Base-by-base conservation (phyloP, 768 basidiomycete species). In the Suillus subalutaceus region DNA sequence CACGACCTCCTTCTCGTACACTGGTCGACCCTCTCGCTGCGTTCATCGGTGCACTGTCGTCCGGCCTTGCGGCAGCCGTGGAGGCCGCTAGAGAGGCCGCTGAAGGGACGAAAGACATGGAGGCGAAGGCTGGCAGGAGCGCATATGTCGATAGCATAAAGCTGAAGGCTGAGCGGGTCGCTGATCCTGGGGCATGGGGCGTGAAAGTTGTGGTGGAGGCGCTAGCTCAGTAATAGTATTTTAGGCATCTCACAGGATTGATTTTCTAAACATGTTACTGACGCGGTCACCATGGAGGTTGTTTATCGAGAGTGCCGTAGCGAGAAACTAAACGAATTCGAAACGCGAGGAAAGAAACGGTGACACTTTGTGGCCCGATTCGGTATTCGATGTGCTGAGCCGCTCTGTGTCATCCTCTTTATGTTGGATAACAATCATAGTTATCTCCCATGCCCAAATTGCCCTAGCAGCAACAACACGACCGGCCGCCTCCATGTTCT, bases 171-270 rank as follows among this genome's bases (percentile, higher is more conserved):
- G 82, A 90, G 75, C 82, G 79, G 46, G 83, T 93, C 26, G 79
- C 94, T 2, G 95, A 98, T 79, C 94, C 95, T 0, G 96, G 96
- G 44, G 96, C 96, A 38, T 94, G 94, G 92, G 94, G 94, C 55
- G 87, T 97, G 64, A 91, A 90, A 72, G 83, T 84, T 10, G 86
- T 94, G 65, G 70, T 94, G 65, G 86, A 91, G 74, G 86, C 81
- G 48, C 76, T 92, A 52, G 65, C 65, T 23, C 59, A 59, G 26
- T 43, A 6, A 30, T 30, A 1, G 16, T 30, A 26, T 26, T 41
- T 13, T 40, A 40, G 8, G 23, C 58, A 18, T 58, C 7, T 16
- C 23, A 52, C 50, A 3, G 26, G 26, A 30, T 52, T 52, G 26
- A 52, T 30, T 32, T 32, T 35, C 2, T 2, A 32, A 32, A 56